Conservation (phyloP, 2,329 filamentous ascomycete species). For the Trichoderma hamatum region DNA sequence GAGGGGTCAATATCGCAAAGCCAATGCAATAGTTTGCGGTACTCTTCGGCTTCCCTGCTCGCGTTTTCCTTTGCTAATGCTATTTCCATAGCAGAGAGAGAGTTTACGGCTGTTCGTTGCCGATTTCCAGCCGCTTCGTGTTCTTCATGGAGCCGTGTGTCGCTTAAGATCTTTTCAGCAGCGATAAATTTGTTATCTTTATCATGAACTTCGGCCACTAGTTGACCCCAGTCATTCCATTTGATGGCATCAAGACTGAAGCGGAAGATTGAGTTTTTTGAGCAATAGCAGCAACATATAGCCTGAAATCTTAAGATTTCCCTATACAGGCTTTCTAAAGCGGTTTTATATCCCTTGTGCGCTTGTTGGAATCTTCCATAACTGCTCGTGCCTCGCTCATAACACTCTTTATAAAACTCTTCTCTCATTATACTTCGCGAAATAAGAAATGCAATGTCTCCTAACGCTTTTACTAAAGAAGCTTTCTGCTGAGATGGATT, state of each 20-base stretch:
- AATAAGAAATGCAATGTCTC: background rate
- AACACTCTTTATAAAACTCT: background rate
- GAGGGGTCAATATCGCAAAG: background rate
- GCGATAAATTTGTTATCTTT: background rate
- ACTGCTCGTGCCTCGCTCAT: background rate
- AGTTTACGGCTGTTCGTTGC: background rate
- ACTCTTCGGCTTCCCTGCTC: background rate
- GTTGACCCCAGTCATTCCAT: background rate
- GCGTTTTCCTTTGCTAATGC: background rate
- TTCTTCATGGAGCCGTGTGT: background rate
- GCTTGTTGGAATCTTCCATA: background rate
- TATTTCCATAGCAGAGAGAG: background rate
- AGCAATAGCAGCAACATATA: background rate
- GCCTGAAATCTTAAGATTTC: background rate
- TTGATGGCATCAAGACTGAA: background rate
- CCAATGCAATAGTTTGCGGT: background rate
- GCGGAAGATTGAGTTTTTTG: background rate
- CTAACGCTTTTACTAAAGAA: background rate
- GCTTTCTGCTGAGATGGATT: background rate
- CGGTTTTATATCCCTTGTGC: background rate
- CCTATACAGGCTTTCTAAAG: background rate
- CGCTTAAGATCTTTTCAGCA: background rate
- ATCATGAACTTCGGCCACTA: background rate
- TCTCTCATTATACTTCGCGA: background rate
- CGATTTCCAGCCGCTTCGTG: background rate